Evolutionary conservation across 345 rosid genomes (phyloP), one percentile per base, ranked within the genome.

Genomic region (Rhizophora mangle): DNA sequence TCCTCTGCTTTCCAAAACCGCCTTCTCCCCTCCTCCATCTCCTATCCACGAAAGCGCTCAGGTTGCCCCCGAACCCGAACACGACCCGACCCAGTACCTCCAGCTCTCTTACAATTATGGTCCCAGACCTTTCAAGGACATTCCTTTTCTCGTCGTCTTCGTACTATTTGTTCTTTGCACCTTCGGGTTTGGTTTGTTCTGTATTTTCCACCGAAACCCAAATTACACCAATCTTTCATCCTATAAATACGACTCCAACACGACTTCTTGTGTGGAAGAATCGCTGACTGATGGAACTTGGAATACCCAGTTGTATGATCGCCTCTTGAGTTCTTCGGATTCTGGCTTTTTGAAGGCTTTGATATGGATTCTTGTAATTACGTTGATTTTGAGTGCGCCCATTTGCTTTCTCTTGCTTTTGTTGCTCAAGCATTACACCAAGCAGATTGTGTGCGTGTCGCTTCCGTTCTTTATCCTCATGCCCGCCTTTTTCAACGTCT

Each of bases 91-190:
- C 65, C 96, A 89, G 74, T 94, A 72, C 81, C 88, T 91, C 69
- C 97, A 94, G 85, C 89, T 94, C 93, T 80, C 93, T 27, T 91
- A 80, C 85, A 89, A 82, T 52, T 81, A 80, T 34, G 94, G 90
- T 2, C 93, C 89, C 6, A 82, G 97, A 67, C 77, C 88, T 63
- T 85, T 91, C 90, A 88, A 85, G 69, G 98, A 94, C 83, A 65
- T 89, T 39, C 75, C 93, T 29, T 89, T 88, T 72, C 84, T 94
- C 46, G 27, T 91, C 80, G 80, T 94, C 77, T 94, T 89, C 72
- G 60, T 71, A 64, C 79, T 94, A 70, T 63, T 82, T 56, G 85
- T 83, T 63, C 55, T 88, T 74, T 80, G 77, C 76, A 94, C 96
- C 49, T 91, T 87, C 72, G 93, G 68, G 18, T 82, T 91, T 63